Evolutionary conservation across 768 basidiomycete species (phyloP).

Genomic region (Auriculariales sp.): DNA sequence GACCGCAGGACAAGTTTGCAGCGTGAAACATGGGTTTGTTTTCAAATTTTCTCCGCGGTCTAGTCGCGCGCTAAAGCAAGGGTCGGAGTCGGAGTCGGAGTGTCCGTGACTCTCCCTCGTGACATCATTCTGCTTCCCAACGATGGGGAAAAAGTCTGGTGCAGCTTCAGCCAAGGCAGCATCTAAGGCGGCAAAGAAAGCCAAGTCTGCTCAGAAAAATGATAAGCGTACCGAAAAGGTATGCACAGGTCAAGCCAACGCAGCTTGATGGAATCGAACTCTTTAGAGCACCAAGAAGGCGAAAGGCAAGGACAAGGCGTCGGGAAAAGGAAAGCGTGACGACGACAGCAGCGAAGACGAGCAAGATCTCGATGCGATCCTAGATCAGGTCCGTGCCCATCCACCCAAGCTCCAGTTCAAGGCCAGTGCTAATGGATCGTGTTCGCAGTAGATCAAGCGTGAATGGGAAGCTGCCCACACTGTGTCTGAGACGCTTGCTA

Average conservation of each 20-base stretch:
- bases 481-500: slow-evolving; percentile 74
- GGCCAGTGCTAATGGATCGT: slow-evolving; percentile 1
- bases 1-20: too few species aligned
- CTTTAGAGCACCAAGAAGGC: slow-evolving; percentile 21
- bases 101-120: too few species aligned
- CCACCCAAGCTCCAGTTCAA: neutral
- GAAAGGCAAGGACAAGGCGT: slow-evolving; percentile 27
- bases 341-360: slow-evolving; percentile 37
- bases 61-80: too few species aligned
- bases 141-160: slow-evolving; percentile 29
- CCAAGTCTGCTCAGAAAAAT: slow-evolving; percentile 42
- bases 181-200: slow-evolving; percentile 53
- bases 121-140: too few species aligned
- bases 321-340: too few species aligned
- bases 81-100: too few species aligned
- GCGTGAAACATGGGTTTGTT: too few species aligned
- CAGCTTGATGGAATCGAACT: too few species aligned
- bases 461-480: slow-evolving; percentile 75
- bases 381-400: slow-evolving; percentile 46
- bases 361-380: slow-evolving; percentile 64
- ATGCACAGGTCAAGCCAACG: too few species aligned
- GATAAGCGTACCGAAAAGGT: slow-evolving; percentile 55
- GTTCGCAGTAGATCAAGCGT: slow-evolving; percentile 47
- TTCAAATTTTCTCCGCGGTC: too few species aligned
- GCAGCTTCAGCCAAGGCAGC: slow-evolving; percentile 20